A percentile compares a stretch with the other conserved stretches of the same genome.
Conservation (phyloP, 176 grass and related monocot genomes). For the Thalia dealbata region DNA sequence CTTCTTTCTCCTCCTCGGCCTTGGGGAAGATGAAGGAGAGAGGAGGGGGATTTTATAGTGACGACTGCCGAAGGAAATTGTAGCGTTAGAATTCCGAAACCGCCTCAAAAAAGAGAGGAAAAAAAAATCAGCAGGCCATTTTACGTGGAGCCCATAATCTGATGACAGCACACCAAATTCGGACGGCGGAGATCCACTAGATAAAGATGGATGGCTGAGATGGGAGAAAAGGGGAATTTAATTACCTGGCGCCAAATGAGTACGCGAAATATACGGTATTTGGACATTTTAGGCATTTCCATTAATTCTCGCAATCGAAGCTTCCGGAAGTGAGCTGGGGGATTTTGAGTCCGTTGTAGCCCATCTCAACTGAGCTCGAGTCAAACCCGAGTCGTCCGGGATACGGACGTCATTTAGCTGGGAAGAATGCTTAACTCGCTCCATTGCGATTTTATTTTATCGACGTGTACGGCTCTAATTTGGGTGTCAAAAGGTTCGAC, state of each 20-base stretch:
- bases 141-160: neutral
- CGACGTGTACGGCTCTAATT: no score
- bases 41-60: neutral
- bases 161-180: neutral
- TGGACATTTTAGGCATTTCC: neutral
- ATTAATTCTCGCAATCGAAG: neutral
- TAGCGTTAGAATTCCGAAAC: slow-evolving; percentile 1
- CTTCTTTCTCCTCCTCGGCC: neutral
- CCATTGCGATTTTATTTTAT: no score
- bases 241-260: no score
- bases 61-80: neutral
- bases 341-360: no score
- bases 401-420: no score
- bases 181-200: neutral
- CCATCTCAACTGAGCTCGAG: no score
- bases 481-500: no score
- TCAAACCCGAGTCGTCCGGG: no score
- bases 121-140: neutral
- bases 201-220: neutral
- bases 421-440: no score
- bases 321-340: no score
- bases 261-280: neutral
- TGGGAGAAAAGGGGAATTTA: neutral
- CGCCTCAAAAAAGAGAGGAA: neutral
- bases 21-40: neutral